Conservation (phyloP, 1,284 basidiomycete genomes). For the Ustilago cynodontis region DNA sequence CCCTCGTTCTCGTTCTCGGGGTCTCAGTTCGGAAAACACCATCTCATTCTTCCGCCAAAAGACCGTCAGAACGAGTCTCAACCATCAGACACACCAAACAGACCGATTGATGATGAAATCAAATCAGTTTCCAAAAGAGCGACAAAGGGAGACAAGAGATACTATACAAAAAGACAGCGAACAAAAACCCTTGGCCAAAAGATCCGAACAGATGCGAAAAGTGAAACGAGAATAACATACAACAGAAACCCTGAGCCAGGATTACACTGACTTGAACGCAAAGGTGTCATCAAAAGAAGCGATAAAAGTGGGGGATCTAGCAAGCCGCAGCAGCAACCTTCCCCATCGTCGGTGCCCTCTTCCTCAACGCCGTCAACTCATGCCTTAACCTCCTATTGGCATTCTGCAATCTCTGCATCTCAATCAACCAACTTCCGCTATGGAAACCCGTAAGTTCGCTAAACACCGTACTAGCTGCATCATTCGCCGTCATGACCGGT, state of each 20-base stretch:
- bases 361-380: constrained; percentile 30
- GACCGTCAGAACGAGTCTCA: too few species aligned
- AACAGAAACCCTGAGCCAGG: too few species aligned
- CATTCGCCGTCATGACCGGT: constrained; percentile 39
- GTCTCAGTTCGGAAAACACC: too few species aligned
- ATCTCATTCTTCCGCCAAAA: too few species aligned
- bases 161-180: neutral
- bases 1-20: too few species aligned
- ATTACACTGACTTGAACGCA: too few species aligned
- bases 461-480: constrained; percentile 45
- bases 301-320: too few species aligned
- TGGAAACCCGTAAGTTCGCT: constrained; percentile 48
- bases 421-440: constrained; percentile 45
- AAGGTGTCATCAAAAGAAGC: neutral
- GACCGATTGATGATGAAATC: too few species aligned
- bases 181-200: neutral
- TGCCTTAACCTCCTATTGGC: constrained; percentile 37
- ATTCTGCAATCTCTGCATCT: constrained; percentile 52
- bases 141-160: neutral
- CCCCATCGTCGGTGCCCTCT: neutral
- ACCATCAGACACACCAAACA: too few species aligned
- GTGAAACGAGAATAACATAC: too few species aligned
- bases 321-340: constrained; percentile 16
- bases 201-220: too few species aligned
- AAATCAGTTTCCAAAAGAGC: neutral